Evolutionary conservation across 2,329 filamentous ascomycete genomes (phyloP), one percentile per base, ranked within the genome.

Genomic region (Neurospora crassa): DNA sequence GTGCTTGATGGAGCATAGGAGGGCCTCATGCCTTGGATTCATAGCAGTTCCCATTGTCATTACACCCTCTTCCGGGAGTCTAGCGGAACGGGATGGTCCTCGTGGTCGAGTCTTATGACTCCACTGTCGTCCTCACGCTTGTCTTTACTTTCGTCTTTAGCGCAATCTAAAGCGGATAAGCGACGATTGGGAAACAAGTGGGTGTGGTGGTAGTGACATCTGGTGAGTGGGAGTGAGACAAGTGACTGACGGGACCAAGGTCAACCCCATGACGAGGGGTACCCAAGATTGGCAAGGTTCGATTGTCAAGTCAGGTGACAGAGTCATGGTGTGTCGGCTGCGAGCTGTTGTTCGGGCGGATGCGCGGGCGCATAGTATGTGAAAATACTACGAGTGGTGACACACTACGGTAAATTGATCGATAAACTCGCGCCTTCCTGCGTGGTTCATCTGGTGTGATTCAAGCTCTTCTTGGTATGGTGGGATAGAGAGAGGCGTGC

Each of bases 171-270:
- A 5, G 53, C 29, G 53, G 53, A 63, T 63, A 37, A 63, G 53
- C 7, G 53, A 16, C 53, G 53, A 63, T 63, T 63, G 53, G 6
- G 12, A 63, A 63, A 29, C 2, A 63, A 63, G 53, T 34, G 53
- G 53, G 53, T 63, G 53, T 63, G 53, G 8, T 34, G 24, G 29
- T 63, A 16, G 53, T 63, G 53, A 63, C 29, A 63, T 37, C 29
- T 63, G 53, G 29, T 37, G 53, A 63, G 53, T 45, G 69, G 45
- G 42, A 67, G 71, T 72, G 71, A 72, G 71, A 72, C 71, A 70
- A 71, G 47, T 72, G 68, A 72, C 71, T 72, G 68, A 72, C 71
- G 68, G 70, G 70, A 70, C 68, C 37, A 69, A 69, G 37, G 34
- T 20, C 40, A 68, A 70, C 47, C 71, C 68, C 70, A 70, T 68